Percentiles rank a stretch among this genome's conserved stretches.
Conservation (phyloP, 2,329 filamentous ascomycete species). For the Rutstroemia sp. region DNA sequence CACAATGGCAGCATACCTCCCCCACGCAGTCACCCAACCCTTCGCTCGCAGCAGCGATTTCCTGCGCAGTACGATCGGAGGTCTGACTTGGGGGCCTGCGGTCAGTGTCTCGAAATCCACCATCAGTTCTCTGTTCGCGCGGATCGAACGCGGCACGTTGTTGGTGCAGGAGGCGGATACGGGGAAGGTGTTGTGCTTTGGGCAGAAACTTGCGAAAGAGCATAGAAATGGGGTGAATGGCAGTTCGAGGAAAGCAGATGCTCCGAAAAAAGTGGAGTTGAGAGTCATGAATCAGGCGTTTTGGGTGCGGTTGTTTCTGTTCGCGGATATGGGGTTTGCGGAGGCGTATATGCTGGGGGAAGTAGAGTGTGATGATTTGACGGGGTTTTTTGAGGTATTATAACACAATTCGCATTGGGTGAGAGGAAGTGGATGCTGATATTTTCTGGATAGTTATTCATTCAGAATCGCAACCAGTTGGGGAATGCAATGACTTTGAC, state of each 20-base stretch:
- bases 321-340: constrained; percentile 67
- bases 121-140: constrained; percentile 38
- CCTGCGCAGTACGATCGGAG: constrained; percentile 35
- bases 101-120: constrained; percentile 37
- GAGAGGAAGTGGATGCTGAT: background rate
- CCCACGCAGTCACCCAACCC: constrained; percentile 32
- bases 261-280: constrained; percentile 43
- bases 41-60: constrained; percentile 33
- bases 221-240: constrained; percentile 28
- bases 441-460: constrained; percentile 51
- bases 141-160: constrained; percentile 42
- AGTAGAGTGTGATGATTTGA: constrained; percentile 58
- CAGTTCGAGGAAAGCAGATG: constrained; percentile 32
- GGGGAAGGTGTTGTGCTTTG: constrained; percentile 36
- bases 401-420: background rate
- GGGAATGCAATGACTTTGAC: constrained; percentile 57
- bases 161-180: constrained; percentile 41
- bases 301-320: constrained; percentile 61
- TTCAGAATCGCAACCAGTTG: constrained; percentile 56
- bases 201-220: constrained; percentile 37
- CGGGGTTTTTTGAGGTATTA: constrained; percentile 56
- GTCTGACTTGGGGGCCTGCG: constrained; percentile 34
- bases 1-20: constrained; percentile 30
- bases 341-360: constrained; percentile 65
- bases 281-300: constrained; percentile 58